A percentile compares a stretch with the other conserved stretches of the same genome.
These are phyloP conservation scores for Scedosporium apiospermum DNA, from an alignment of 2,329 filamentous ascomycete species.

Conservation along the genomic window DNA sequence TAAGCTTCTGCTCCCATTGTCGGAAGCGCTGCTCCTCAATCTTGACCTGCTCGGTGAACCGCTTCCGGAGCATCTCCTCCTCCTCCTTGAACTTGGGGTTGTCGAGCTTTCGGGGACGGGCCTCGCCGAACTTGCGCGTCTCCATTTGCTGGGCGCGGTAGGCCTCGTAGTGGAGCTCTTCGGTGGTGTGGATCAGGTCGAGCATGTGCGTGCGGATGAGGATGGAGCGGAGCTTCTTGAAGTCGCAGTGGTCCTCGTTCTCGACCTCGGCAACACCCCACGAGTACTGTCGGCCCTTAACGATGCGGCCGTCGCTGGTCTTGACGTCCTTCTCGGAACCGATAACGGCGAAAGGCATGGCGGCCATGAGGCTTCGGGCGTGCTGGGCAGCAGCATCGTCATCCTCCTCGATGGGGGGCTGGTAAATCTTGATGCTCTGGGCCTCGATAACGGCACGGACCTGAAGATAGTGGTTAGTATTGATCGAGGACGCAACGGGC, in stretches of 20 bases:
- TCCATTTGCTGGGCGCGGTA: slow-evolving; percentile 99
- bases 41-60: slow-evolving; percentile 99
- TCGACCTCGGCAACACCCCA: slow-evolving; percentile 99
- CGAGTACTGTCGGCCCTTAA: slow-evolving; percentile 97
- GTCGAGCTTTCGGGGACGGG: slow-evolving; percentile 91
- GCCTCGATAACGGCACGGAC: slow-evolving; percentile 93
- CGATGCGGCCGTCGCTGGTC: slow-evolving; percentile 88
- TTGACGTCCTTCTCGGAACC: slow-evolving; percentile 99
- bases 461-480: slow-evolving; percentile 36
- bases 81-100: slow-evolving; percentile 99
- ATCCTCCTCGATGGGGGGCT: slow-evolving; percentile 94
- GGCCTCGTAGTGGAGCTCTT: slow-evolving; percentile 98
- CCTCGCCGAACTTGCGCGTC: slow-evolving; percentile 98
- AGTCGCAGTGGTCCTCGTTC: slow-evolving; percentile 99
- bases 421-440: slow-evolving; percentile 99
- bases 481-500: background rate
- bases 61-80: slow-evolving; percentile 94
- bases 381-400: slow-evolving; percentile 94
- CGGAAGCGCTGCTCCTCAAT: slow-evolving; percentile 98
- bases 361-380: slow-evolving; percentile 85
- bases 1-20: slow-evolving; percentile 99
- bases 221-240: slow-evolving; percentile 99
- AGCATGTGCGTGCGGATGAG: slow-evolving; percentile 99
- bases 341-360: slow-evolving; percentile 98
- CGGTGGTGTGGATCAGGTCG: slow-evolving; percentile 97